Conservation (phyloP, 306 rosid species). For the Castanopsis chinensis region DNA sequence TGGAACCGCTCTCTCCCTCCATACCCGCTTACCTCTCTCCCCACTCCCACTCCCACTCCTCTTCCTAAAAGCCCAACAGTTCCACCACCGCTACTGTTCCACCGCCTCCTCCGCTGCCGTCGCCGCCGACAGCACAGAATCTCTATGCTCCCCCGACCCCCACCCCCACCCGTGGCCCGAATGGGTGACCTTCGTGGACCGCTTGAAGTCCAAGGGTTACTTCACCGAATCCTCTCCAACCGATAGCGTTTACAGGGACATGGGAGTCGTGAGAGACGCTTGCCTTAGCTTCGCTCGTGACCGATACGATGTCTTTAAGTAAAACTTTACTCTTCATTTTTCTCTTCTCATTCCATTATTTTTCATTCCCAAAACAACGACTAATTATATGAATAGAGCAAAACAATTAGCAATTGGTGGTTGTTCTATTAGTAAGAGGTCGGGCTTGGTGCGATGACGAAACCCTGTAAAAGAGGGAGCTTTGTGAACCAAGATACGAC, state of each 20-base stretch:
- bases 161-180: conserved; percentile 93
- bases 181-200: conserved; percentile 85
- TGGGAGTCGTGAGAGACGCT: conserved; percentile 64
- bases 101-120: conserved; percentile 22
- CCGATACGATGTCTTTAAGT: conserved; percentile 82
- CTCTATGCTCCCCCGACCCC: conserved; percentile 12
- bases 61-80: conserved; percentile 27
- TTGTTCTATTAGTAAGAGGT: too few species aligned
- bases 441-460: too few species aligned
- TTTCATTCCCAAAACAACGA: too few species aligned
- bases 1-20: conserved; percentile 46
- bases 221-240: conserved; percentile 33
- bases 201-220: conserved; percentile 65
- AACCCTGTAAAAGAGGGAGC: too few species aligned
- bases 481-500: too few species aligned
- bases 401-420: neutral
- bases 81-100: conserved; percentile 28
- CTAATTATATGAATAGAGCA: too few species aligned
- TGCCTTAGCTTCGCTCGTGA: conserved; percentile 81
- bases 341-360: neutral
- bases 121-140: conserved; percentile 22
- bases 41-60: conserved; percentile 30
- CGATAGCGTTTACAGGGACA: conserved; percentile 42
- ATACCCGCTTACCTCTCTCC: conserved; percentile 19
- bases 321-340: neutral